Evolutionary conservation across 352 stramenopile species (phyloP).

Genomic region (Globisporangium rhizosaccharum): DNA sequence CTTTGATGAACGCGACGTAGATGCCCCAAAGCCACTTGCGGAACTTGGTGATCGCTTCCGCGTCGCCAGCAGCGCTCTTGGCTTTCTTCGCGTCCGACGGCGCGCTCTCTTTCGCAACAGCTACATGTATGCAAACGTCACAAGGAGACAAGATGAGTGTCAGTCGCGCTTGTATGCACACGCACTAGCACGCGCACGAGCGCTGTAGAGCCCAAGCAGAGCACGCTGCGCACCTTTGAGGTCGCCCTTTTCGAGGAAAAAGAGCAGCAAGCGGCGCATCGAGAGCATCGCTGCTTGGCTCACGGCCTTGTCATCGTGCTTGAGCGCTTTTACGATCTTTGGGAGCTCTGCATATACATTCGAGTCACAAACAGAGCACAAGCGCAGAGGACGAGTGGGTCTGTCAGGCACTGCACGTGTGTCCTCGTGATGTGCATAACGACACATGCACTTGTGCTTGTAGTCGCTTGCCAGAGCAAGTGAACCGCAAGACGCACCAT

Average conservation of each 20-base stretch:
- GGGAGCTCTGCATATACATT: slow-evolving; percentile 35
- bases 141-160: background rate
- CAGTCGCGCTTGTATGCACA: background rate
- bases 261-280: slow-evolving; percentile 71
- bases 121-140: background rate
- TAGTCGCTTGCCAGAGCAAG: background rate
- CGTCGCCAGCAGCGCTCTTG: slow-evolving; percentile 17
- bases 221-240: slow-evolving; percentile 24
- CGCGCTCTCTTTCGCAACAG: slow-evolving; percentile 9
- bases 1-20: slow-evolving; percentile 75
- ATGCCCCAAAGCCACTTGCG: slow-evolving; percentile 80
- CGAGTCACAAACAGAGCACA: background rate
- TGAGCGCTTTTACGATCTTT: slow-evolving; percentile 69
- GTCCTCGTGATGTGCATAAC: background rate
- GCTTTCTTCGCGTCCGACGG: slow-evolving; percentile 28
- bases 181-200: background rate
- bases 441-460: background rate
- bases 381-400: no score
- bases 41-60: slow-evolving; percentile 68
- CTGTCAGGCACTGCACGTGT: background rate
- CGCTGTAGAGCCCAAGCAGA: background rate
- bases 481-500: slow-evolving; percentile 26
- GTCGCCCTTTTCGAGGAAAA: slow-evolving; percentile 82
- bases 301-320: slow-evolving; percentile 66
- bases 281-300: slow-evolving; percentile 76